phyloP scores from a whole-genome alignment of 768 basidiomycete genomes.

The Phylloporus sp. region DNA sequence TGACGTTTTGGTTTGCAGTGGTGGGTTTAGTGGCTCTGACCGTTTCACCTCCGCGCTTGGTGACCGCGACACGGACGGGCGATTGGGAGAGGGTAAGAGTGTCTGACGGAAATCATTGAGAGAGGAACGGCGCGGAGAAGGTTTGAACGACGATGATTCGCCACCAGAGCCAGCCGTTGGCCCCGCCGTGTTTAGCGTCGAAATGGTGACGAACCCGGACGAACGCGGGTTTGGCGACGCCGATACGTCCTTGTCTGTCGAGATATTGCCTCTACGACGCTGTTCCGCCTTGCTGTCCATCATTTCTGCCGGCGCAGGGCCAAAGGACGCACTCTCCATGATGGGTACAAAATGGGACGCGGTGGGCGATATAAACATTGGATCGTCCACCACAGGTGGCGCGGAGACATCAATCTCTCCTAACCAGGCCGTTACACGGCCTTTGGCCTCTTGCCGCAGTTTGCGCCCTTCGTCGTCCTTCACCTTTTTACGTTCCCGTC shows the following conservation, averaged over 20 bases:
- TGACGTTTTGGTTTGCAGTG: neutral
- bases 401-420: constrained; percentile 58
- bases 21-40: neutral
- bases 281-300: constrained; percentile 3
- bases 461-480: constrained; percentile 37
- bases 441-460: constrained; percentile 51
- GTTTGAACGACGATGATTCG: constrained; percentile 7
- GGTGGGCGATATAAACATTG: constrained; percentile 32
- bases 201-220: constrained; percentile 70
- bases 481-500: constrained; percentile 26
- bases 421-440: constrained; percentile 76
- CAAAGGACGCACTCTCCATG: constrained; percentile 22
- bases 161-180: constrained; percentile 1
- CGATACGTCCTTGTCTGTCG: constrained; percentile 22
- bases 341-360: constrained; percentile 28
- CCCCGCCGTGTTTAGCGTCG: constrained; percentile 40
- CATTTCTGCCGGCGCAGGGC: constrained; percentile 8
- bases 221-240: constrained; percentile 66
- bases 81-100: constrained; percentile 1
- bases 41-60: constrained; percentile 14
- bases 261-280: constrained; percentile 2
- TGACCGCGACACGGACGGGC: constrained; percentile 4
- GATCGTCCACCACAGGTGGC: constrained; percentile 43
- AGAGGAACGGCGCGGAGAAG: constrained; percentile 18
- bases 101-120: constrained; percentile 17